Percentiles rank a stretch among this genome's conserved stretches.
These are phyloP conservation scores for Cryphonectria japonica DNA, from an alignment of 2,329 filamentous ascomycete species.

Conservation along the genomic window DNA sequence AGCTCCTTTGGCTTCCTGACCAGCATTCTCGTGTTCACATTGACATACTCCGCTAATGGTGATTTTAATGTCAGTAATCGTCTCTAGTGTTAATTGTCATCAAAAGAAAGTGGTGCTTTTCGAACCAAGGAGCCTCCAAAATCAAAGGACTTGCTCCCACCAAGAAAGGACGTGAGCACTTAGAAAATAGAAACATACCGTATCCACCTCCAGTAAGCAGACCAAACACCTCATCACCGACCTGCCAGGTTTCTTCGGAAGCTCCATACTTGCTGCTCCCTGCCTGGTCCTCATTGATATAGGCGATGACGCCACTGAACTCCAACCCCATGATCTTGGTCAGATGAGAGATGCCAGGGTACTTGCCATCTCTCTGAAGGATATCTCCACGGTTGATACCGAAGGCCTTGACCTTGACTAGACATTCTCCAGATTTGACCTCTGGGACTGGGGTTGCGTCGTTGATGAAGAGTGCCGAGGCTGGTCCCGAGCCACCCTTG, in stretches of 20 bases:
- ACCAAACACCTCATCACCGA: constrained; percentile 6
- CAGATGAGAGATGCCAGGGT: constrained; percentile 3
- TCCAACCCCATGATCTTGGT: constrained; percentile 7
- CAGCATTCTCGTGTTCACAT: constrained; percentile 5
- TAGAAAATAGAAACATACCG: not conserved
- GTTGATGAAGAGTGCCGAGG: constrained; percentile 15
- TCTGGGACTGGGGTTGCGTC: constrained; percentile 3
- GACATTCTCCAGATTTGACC: not conserved
- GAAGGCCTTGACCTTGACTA: constrained; percentile 12
- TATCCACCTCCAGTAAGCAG: constrained; percentile 9
- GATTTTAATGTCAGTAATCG: not conserved
- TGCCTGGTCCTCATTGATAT: not conserved
- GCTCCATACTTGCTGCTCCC: not conserved
- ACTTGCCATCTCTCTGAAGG: constrained; percentile 7
- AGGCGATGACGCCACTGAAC: constrained; percentile 1
- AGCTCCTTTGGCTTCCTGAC: constrained; percentile 5
- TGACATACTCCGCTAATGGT: constrained; percentile 4
- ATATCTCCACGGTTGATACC: constrained; percentile 13
- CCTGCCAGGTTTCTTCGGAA: not conserved
- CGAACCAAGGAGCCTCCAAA: not conserved
- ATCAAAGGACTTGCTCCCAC: not conserved
- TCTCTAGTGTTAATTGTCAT: not conserved
- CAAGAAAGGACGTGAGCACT: not conserved
- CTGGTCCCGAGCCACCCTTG: not conserved
- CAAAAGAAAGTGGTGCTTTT: not conserved